Conservation (phyloP, 129 eudicot genomes). For the Ambrosia trifida region DNA sequence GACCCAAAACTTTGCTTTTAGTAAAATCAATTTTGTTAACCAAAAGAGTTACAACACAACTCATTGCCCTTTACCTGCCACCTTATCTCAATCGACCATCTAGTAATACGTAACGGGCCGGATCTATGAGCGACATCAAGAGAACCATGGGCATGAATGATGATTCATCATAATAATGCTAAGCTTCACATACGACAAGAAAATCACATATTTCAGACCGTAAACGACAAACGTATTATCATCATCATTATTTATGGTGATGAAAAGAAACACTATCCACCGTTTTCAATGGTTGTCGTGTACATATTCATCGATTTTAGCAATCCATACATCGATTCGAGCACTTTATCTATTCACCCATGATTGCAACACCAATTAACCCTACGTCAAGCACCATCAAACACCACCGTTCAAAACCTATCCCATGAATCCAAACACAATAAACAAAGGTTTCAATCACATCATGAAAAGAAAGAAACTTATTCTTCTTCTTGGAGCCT, state of each 20-base stretch:
- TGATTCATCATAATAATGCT: no score
- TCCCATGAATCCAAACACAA: conserved; percentile 49
- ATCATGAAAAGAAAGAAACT: conserved; percentile 48
- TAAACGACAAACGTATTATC: no score
- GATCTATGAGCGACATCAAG: no score
- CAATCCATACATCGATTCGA: neutral
- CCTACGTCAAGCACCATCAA: conserved; percentile 6
- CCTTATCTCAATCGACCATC: no score
- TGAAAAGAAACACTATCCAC: neutral
- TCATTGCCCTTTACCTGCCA: no score
- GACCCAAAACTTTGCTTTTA: no score
- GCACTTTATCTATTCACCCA: neutral
- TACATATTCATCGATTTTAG: neutral
- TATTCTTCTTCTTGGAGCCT: conserved; percentile 44
- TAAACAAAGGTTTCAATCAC: conserved; percentile 43
- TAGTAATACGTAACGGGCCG: no score
- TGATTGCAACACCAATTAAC: conserved; percentile 18
- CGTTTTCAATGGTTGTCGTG: neutral
- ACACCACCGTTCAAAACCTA: neutral
- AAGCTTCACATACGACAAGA: neutral
- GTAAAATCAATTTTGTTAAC: no score
- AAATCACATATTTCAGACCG: neutral
- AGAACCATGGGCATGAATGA: no score
- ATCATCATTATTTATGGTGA: neutral
- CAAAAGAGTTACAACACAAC: no score